A percentile compares a stretch with the other conserved stretches of the same genome.
These are phyloP conservation scores for Syzygium grande DNA, from an alignment of 345 rosid genomes.

Conservation along the genomic window DNA sequence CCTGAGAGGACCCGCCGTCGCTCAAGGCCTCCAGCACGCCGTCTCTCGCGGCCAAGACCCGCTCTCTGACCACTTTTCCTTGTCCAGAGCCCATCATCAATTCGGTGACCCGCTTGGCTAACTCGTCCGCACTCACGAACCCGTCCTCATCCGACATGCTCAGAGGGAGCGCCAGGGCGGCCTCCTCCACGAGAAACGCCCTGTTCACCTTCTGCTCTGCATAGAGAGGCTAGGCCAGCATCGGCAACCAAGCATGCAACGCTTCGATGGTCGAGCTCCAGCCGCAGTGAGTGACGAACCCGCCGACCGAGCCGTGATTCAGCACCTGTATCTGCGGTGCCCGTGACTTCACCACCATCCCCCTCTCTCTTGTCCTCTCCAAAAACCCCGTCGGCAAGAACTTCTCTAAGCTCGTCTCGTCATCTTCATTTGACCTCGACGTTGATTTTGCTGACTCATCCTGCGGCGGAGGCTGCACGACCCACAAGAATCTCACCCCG, in stretches of 20 bases:
- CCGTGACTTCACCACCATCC: conserved; percentile 1
- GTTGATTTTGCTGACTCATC: not conserved
- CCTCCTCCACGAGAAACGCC: not conserved
- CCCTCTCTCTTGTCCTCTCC: conserved; percentile 5
- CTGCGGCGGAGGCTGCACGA: not conserved
- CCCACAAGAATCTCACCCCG: conserved; percentile 8
- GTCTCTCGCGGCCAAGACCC: not conserved
- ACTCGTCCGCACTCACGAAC: not conserved
- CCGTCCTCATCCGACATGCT: not conserved
- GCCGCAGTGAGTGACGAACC: conserved; percentile 5
- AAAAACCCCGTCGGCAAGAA: not conserved
- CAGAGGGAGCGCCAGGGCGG: not conserved
- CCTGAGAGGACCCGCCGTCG: not conserved
- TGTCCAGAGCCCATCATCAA: not conserved
- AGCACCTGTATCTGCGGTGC: conserved; percentile 1
- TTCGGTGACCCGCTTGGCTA: not conserved
- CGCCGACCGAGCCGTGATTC: not conserved
- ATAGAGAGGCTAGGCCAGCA: conserved; percentile 4
- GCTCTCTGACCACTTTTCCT: not conserved
- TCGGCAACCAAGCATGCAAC: not conserved
- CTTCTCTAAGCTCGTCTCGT: not conserved
- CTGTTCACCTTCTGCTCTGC: conserved; percentile 6
- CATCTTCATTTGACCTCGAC: not conserved
- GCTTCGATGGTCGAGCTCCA: conserved; percentile 3
- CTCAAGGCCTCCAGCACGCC: not conserved